Evolutionary conservation across 805 yeast species (phyloP), one percentile per base, ranked within the genome.

Genomic region (Dipodascus albidus): DNA sequence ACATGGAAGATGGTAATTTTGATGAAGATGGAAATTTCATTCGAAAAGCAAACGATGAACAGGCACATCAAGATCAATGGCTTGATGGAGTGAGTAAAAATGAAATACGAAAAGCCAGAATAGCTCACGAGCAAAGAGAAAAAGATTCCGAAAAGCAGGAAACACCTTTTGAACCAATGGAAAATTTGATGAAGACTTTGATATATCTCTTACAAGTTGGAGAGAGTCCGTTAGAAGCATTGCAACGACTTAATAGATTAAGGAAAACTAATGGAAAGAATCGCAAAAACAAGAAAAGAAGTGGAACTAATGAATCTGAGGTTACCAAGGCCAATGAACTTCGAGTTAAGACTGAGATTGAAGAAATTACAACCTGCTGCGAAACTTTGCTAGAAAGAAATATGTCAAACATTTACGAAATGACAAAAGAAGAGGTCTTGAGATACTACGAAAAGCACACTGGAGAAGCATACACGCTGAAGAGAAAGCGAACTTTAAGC

Each of bases 21-120:
- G 88, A 83, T 58, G 72, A 67, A 41, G 77, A 76, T 42, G 87
- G 88, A 1, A 82, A 80, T 58, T 83, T 70, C 58, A 67, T 80
- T 19, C 67, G 75, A 23, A 66, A 67, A 15, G 73, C 71, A 2
- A 69, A 69, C 2, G 73, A 68, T 24, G 65, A 62, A 31, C 64
- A 64, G 19, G 68, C 60, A 3, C 61, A 62, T 19, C 72, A 71
- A 49, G 80, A 75, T 54, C 56, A 56, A 1, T 74, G 77, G 74
- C 60, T 74, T 35, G 58, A 58, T 19, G 73, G 67, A 3, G 49
- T 68, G 3, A 66, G 67, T 42, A 64, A 65, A 54, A 57, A 60
- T 20, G 78, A 74, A 50, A 70, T 74, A 6, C 53, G 54, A 24
- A 62, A 54, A 11, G 77, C 78, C 2, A 62, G 65, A 44, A 51